Evolutionary conservation across 352 stramenopile genomes (phyloP), one percentile per base, ranked within the genome.

Genomic region (Blastocystis sp.): DNA sequence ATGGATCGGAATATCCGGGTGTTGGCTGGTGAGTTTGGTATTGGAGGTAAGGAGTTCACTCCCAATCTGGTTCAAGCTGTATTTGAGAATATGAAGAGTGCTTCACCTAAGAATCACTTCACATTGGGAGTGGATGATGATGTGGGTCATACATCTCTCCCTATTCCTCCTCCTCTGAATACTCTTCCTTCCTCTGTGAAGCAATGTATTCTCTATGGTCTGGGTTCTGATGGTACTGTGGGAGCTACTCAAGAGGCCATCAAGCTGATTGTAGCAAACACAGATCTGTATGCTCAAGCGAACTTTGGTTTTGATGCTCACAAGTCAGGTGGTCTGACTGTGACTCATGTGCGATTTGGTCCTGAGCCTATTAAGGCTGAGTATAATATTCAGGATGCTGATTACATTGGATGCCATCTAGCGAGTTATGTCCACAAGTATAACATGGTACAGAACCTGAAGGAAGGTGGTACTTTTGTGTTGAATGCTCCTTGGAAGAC

Each of bases 191-290:
- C 88, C 39, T 88, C 91, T 88, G 91, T 92, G 7, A 95, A 93
- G 78, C 92, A 96, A 88, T 95, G 93, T 89, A 90, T 96, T 65
- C 93, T 96, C 85, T 96, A 91, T 89, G 92, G 93, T 59, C 95
- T 93, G 87, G 92, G 93, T 42, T 92, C 91, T 66, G 90, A 93
- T 39, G 90, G 92, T n/a, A 92, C 90, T 46, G 90, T 92, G 54
- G 89, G 90, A 52, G 89, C 87, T 37, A 91, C 91, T 65, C 89
- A 92, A 14, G 89, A 91, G 54, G 89, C 90, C n/a, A 86, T 91
- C 35, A 92, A 92, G 87, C 89, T 92, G 21, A 92, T 92, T 83
- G 90, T 90, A 65, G 78, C 90, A 46, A 75, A 88, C 57, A 87
- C 88, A 54, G 63, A 89, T 37, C 91, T 92, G 89, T 89, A 83